Evolutionary conservation across 345 rosid genomes (phyloP), one percentile per base, ranked within the genome.

Genomic region (Eutrema japonicum): DNA sequence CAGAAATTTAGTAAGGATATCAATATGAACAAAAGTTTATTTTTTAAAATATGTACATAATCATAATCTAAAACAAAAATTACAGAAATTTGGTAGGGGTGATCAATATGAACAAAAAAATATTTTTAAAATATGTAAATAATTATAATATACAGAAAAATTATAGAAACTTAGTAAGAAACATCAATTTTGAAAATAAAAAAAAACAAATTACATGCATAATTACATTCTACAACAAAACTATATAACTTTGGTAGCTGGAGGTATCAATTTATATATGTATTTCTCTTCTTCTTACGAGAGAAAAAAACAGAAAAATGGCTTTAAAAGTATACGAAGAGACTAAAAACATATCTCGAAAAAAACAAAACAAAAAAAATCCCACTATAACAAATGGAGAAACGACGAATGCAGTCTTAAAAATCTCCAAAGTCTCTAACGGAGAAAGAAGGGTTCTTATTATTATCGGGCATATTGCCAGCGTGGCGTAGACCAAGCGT

Each of bases 401-500:
- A 68, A 68, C 64, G 49, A 68, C 40, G 55, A 76, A 75, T 16
- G n/a, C 12, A 72, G 64, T 22, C 84, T 22, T 69, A 94, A 75
- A 86, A 91, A 73, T 86, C 84, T 37, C 90, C 92, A 75, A 91
- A 91, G 74, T 88, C 97, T 63, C 91, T 85, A 73, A 93, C 76
- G 7, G 92, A 82, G 91, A 94, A 94, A 56, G 93, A 76, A 64
- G 77, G 78, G 11, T 61, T 77, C 64, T 84, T 88, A 63, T 87
- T 88, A 63, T 87, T 86, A 67, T 90, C 93, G 26, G 96, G 85
- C 75, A 85, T 77, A 79, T 87, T 91, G 38, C 96, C 98, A 59
- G 92, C 87, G 45, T 94, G 98, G 68, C 89, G 97, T 70, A 94
- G 81, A 86, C 98, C 98, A 76, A 94, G 83, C 33, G 98, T 94